A percentile compares a stretch with the other conserved stretches of the same genome.
phyloP scores from a whole-genome alignment of 140 eudicot genomes.

The Senecio squalidus region DNA sequence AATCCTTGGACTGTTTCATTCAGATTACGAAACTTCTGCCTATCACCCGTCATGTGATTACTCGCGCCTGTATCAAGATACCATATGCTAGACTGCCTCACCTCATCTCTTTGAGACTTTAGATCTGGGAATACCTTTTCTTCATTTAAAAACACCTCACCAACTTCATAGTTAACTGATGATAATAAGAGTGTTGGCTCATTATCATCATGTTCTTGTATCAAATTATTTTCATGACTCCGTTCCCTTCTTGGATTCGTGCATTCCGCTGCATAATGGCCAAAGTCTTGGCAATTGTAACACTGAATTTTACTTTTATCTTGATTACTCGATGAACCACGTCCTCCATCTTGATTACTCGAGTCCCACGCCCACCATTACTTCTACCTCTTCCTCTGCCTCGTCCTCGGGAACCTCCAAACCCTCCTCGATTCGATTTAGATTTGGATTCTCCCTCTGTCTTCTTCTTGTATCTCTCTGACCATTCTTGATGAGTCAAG shows the following conservation, averaged over 20 bases:
- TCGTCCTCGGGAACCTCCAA: neutral
- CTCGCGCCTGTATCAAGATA: neutral
- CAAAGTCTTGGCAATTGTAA: neutral
- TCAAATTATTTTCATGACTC: neutral
- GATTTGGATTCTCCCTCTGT: neutral
- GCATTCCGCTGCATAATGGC: neutral
- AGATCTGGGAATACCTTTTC: neutral
- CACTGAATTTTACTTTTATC: neutral
- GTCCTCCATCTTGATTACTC: neutral
- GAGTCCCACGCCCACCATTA: neutral
- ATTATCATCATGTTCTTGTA: neutral
- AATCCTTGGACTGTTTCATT: neutral
- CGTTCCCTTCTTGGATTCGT: neutral
- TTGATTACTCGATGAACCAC: neutral
- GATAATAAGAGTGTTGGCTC: neutral
- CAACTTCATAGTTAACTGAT: neutral
- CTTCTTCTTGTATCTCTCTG: neutral
- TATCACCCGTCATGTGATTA: neutral
- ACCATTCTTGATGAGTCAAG: neutral
- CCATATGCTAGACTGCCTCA: neutral
- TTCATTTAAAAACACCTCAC: neutral
- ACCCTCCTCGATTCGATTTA: neutral
- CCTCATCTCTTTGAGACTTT: neutral
- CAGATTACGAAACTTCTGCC: neutral
- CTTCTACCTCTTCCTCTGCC: neutral